phyloP scores from a whole-genome alignment of 805 yeast genomes.

The Henningerozyma blattae region DNA sequence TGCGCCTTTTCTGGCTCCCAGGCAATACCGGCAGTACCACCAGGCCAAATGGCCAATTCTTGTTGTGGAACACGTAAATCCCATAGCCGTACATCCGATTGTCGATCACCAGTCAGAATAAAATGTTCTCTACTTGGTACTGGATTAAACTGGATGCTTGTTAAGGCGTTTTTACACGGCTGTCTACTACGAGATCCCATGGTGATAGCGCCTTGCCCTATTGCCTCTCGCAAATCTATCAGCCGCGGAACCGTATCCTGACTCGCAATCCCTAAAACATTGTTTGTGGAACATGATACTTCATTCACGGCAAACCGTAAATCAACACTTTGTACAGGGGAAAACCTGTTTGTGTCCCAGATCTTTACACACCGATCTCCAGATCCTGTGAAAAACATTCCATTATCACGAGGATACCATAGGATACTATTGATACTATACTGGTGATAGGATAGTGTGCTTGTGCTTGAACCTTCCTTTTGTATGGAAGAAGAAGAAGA shows the following conservation, averaged over 20 bases:
- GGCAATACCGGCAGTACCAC: no score
- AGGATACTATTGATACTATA: conserved; percentile 62
- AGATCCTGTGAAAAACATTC: conserved; percentile 73
- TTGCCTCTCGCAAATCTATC: conserved; percentile 58
- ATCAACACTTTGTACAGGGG: conserved; percentile 56
- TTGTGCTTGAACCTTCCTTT: no score
- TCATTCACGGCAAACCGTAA: conserved; percentile 52
- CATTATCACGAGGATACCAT: conserved; percentile 89
- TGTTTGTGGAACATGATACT: conserved; percentile 41
- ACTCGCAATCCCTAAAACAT: conserved; percentile 52
- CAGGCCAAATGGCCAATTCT: no score
- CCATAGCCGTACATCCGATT: conserved; percentile 77
- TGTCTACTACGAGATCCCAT: no score
- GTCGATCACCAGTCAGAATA: conserved; percentile 69
- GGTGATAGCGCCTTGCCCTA: no score
- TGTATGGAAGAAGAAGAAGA: no score
- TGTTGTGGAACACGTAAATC: no score
- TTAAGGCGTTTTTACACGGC: no score
- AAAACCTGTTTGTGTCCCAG: conserved; percentile 66
- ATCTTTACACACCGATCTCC: conserved; percentile 66
- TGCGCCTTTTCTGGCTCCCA: no score
- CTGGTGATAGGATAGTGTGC: no score
- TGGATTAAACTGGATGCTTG: no score
- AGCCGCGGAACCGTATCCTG: conserved; percentile 61
- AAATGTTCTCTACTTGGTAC: conserved; percentile 49